These are phyloP conservation scores for Botrytis squamosa DNA, from an alignment of 2,329 filamentous ascomycete species.

Conservation along the genomic window DNA sequence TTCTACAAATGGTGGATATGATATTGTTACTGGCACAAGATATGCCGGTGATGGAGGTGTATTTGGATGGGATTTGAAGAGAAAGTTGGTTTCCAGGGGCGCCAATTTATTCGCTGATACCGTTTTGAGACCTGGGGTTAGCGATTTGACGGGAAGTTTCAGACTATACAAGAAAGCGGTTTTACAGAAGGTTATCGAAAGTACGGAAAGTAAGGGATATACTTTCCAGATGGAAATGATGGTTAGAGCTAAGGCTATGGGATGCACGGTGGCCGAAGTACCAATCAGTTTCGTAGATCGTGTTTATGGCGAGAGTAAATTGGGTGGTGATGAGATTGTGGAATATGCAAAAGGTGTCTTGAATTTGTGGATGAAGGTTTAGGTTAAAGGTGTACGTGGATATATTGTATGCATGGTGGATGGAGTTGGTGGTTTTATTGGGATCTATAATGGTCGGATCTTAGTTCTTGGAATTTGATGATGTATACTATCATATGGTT, in stretches of 20 bases:
- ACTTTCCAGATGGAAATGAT: slow-evolving; percentile 99
- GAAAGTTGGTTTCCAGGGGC: slow-evolving; percentile 78
- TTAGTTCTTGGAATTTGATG: slow-evolving; percentile 2
- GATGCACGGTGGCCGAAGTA: slow-evolving; percentile 89
- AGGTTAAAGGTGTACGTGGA: slow-evolving; percentile 24
- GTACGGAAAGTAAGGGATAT: slow-evolving; percentile 94
- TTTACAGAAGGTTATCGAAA: slow-evolving; percentile 83
- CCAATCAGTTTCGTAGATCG: slow-evolving; percentile 96
- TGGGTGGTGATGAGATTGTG: slow-evolving; percentile 92
- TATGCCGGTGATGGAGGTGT: slow-evolving; percentile 90
- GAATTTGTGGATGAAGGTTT: slow-evolving; percentile 76
- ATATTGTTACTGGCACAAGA: slow-evolving; percentile 94
- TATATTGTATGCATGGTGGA: slow-evolving; percentile 13
- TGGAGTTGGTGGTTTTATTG: slow-evolving; percentile 17
- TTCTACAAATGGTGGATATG: slow-evolving; percentile 64
- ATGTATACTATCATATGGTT: slow-evolving; percentile 17
- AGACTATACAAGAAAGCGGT: slow-evolving; percentile 90
- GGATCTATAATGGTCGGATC: slow-evolving; percentile 11
- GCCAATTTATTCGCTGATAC: slow-evolving; percentile 97
- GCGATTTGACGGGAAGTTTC: slow-evolving; percentile 93
- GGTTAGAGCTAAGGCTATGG: slow-evolving; percentile 94
- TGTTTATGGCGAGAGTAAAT: slow-evolving; percentile 91
- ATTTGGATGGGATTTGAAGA: slow-evolving; percentile 94
- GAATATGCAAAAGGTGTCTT: slow-evolving; percentile 90
- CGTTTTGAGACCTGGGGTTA: slow-evolving; percentile 87